Evolutionary conservation across 305 asterid species (phyloP).

Genomic region (Ruellia speciosa): DNA sequence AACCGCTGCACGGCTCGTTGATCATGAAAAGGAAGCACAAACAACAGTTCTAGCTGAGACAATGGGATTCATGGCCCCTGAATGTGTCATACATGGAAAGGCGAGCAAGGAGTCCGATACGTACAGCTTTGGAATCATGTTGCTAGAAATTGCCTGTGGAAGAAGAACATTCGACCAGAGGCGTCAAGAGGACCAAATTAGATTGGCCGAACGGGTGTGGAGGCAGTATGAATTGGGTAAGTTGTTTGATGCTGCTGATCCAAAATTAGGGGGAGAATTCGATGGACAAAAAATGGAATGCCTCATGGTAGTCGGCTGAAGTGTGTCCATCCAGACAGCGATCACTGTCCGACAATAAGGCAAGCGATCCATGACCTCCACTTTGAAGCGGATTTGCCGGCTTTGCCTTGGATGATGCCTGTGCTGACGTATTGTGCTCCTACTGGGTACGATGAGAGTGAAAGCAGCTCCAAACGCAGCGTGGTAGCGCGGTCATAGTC

Average conservation of each 20-base stretch:
- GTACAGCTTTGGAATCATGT: conserved; percentile 42
- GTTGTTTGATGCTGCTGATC: conserved; percentile 31
- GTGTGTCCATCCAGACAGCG: conserved; percentile 38
- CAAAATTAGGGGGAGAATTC: conserved; percentile 10
- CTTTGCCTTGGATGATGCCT: conserved; percentile 25
- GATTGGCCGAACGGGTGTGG: conserved; percentile 47
- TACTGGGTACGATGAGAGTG: too few relatives aligned
- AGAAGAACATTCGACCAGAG: conserved; percentile 26
- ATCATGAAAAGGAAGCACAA: conserved; percentile 47
- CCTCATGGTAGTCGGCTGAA: conserved; percentile 33
- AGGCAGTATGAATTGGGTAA: conserved; percentile 31
- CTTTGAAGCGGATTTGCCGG: conserved; percentile 30
- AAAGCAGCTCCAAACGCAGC: too few relatives aligned
- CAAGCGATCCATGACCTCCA: conserved; percentile 31
- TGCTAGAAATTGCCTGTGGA: conserved; percentile 43
- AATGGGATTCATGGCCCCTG: conserved; percentile 50
- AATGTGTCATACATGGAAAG: conserved; percentile 34
- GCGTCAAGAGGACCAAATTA: conserved; percentile 11
- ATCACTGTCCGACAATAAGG: conserved; percentile 27
- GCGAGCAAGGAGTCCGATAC: conserved; percentile 47
- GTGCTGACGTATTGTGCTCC: conserved; percentile 11
- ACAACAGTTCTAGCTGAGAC: conserved; percentile 47
- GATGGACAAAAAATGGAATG: conserved; percentile 24
- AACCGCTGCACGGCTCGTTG: conserved; percentile 36
- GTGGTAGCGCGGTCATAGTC: too few relatives aligned